Base-by-base conservation (phyloP, 139 green algal genomes). In the Tetradesmus lagerheimii region DNA sequence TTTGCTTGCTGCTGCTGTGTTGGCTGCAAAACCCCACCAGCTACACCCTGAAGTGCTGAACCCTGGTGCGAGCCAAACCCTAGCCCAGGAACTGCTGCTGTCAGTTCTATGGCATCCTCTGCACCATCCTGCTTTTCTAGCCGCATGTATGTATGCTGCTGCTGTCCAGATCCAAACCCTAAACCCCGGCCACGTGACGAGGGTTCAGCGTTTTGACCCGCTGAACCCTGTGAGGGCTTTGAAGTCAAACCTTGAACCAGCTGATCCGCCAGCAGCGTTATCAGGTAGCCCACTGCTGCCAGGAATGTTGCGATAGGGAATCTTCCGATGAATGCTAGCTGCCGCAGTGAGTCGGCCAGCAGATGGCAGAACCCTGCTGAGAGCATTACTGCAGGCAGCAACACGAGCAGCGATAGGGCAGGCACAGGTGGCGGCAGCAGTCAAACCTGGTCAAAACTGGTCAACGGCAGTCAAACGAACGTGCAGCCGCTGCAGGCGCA, bases 341-440 rank as follows among this genome's bases (percentile, higher is more conserved):
- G 29, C 12, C 87, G 83, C 37, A 94, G 85, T 0, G 90, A 78
- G 53, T 95, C 93, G 0, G 91, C 91, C 86, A 97, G 89, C 66
- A 97, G 87, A 90, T 97, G 95, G 77, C 95, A 96, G 37, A 97
- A 96, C 1, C 95, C 95, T 0, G 95, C 95, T 5, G 93, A 96
- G 16, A 97, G 89, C 95, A 97, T 97, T 1, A 97, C 95, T 93
- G 91, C 84, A 71, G 67, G 12, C 4, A 71, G 31, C 37, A 34
- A 41, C 29, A 81, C 1, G 35, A 39, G 74, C 34, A 80, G 25
- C 74, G n/a, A 20, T 35, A 45, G 43, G 67, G 37, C 27, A 57
- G 53, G 35, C 47, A 31, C 45, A 47, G 43, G 62, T 16, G 16
- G 34, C 18, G 80, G 66, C 25, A 20, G 43, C 41, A 74, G 41